Conservation (phyloP, 768 basidiomycete species). For the Lactarius quietus region DNA sequence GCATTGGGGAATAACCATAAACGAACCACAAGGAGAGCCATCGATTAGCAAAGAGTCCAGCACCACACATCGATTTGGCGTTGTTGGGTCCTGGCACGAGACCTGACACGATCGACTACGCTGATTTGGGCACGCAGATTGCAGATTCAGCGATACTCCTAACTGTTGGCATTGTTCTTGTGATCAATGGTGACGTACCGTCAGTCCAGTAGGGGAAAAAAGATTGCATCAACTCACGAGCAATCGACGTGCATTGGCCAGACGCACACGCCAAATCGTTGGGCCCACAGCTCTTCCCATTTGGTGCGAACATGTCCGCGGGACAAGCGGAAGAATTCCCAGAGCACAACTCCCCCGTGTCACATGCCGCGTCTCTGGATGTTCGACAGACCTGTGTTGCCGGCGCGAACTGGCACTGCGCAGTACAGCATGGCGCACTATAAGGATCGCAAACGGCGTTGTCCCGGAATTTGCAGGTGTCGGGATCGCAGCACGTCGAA, state of each 20-base stretch:
- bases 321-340: constrained; percentile 75
- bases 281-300: constrained; percentile 67
- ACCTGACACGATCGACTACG: constrained; percentile 71
- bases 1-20: constrained; percentile 11
- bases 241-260: constrained; percentile 72
- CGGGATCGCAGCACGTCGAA: constrained; percentile 68
- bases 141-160: constrained; percentile 68
- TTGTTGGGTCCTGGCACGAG: constrained; percentile 70
- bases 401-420: constrained; percentile 65
- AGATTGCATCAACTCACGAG: constrained; percentile 43
- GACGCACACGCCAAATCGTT: constrained; percentile 67
- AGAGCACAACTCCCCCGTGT: constrained; percentile 69
- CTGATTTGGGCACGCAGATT: constrained; percentile 59
- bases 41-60: constrained; percentile 70
- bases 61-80: constrained; percentile 58
- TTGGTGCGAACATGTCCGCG: constrained; percentile 52
- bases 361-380: constrained; percentile 61
- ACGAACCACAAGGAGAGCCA: constrained; percentile 79
- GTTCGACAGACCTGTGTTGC: constrained; percentile 67
- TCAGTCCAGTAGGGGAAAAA: constrained; percentile 13
- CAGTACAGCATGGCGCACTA: constrained; percentile 73
- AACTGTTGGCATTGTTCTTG: constrained; percentile 72
- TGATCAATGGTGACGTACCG: constrained; percentile 11
- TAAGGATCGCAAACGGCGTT: constrained; percentile 77
- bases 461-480: constrained; percentile 68